Base-by-base conservation (phyloP, 805 yeast species). In the Metschnikowia henanensis region DNA sequence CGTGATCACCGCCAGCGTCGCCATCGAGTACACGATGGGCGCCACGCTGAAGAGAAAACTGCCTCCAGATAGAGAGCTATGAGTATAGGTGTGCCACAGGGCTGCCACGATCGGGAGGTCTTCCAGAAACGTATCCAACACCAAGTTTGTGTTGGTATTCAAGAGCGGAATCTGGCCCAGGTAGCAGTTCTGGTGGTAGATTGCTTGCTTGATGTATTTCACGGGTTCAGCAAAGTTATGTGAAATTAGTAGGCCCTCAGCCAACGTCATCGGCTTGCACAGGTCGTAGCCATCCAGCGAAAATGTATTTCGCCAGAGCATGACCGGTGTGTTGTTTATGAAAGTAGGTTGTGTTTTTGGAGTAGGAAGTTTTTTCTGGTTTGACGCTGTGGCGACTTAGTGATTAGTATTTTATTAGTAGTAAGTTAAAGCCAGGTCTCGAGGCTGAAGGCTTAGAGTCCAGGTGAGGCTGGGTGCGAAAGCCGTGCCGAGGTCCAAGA, bases 1-100 rank as follows among this genome's bases (percentile, higher is more conserved):
- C 3, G 85, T 76, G 5, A 84, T 75, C 16, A 84, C 84, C 6
- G 84, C 78, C 58, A 84, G 81, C 0, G 81, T 75, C 8, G 87
- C 74, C 17, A 84, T 58, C 0, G 87, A 75, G 56, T 81, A 80
- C 1, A 84, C 65, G 30, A 83, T 71, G 0, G 90, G 81, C 46
- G 77, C 84, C 15, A 83, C 70, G 37, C 84, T 74, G 57, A 76
- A 77, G 16, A 73, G 61, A 61, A 77, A 83, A 3, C 72, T 52
- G 1, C 82, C 81, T 5, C 47, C 62, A 3, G 58, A 53, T 19
- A 60, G 61, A 3, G 31, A 16, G 15, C 56, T 44, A 5, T 40
- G 43, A 1, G 76, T 61, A 51, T 63, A 81, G 12, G 47, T 46
- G 1, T 54, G 17, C 91, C 91, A 85, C 20, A 80, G 75, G 2